Percentiles rank a stretch among this genome's conserved stretches.
phyloP scores from a whole-genome alignment of 2,329 filamentous ascomycete species.

The Diaporthe humulicola region DNA sequence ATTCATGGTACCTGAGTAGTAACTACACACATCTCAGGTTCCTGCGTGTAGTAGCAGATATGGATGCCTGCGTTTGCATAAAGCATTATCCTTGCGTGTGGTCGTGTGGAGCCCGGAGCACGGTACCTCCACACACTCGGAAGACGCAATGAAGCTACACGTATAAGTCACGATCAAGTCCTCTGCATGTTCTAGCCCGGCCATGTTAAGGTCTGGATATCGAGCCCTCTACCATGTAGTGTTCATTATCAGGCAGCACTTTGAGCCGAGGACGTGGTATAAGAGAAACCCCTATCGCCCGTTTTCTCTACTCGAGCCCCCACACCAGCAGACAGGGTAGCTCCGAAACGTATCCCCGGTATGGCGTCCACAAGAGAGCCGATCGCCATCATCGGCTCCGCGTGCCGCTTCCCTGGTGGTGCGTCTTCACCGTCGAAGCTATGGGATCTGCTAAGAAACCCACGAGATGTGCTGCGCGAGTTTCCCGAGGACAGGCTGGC shows the following conservation, averaged over 20 bases:
- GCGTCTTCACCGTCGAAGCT: constrained; percentile 34
- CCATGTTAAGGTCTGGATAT: not conserved
- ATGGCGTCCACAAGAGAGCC: constrained; percentile 26
- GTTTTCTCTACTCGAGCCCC: not conserved
- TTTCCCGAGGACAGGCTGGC: constrained; percentile 12
- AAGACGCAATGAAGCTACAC: not conserved
- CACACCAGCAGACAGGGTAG: not conserved
- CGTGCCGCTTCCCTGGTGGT: constrained; percentile 39
- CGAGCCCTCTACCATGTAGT: not conserved
- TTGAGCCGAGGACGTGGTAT: not conserved
- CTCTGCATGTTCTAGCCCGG: not conserved
- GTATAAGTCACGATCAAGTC: not conserved
- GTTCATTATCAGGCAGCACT: not conserved
- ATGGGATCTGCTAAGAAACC: constrained; percentile 38
- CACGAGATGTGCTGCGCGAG: constrained; percentile 29
- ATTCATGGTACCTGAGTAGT: not conserved
- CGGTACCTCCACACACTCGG: not conserved
- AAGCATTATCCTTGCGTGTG: not conserved
- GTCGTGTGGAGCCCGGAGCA: not conserved
- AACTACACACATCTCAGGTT: not conserved
- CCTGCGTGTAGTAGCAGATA: too few relatives aligned
- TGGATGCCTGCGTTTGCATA: not conserved
- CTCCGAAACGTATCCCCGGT: not conserved
- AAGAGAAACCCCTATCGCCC: not conserved
- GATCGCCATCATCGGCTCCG: constrained; percentile 40